Evolutionary conservation across 176 grass and related monocot genomes (phyloP), one percentile per base, ranked within the genome.

Genomic region (Phyllostachys edulis): DNA sequence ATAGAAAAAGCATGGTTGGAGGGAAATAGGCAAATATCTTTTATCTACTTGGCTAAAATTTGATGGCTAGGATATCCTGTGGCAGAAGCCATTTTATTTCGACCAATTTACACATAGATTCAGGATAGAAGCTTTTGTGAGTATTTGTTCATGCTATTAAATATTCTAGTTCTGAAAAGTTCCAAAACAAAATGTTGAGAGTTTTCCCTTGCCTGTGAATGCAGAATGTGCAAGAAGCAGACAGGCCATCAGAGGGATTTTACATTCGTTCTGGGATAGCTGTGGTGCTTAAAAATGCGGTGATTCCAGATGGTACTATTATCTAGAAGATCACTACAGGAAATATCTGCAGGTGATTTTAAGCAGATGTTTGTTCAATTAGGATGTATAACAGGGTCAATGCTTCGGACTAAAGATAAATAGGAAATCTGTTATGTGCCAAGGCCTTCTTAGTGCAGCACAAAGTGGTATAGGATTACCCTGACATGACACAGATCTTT

Each of bases 251-350:
- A 23, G 76, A 87, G 46, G 92, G 90, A 21, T 92, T 90, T 80
- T 94, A 94, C 34, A 90, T 94, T 81, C 92, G 92, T 81, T 94
- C 92, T 87, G 92, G 92, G 51, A 89, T 94, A 79, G 90, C 92
- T 71, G 92, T 94, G 39, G 90, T 94, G 34, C 74, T 81, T 47
- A 94, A 94, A 65, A 94, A 92, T 51, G 90, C 81, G 2, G 81
- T 90, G 2, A 90, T 94, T 90, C 87, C 77, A 83, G 79, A 92
- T 87, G 90, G 90, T 77, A 83, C 87, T 40, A 56, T 79, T 70
- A 88, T 94, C 17, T 94, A 94, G 81, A 87, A 77, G 84, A 78
- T 67, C 47, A 57, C 21, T 42, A 16, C 12, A 70, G 5, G 20
- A 87, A 29, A 56, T 70, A 63, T 70, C 29, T 27, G n/a, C 50